Conservation (phyloP, 176 grass and related monocot species). For the Leersia perrieri region DNA sequence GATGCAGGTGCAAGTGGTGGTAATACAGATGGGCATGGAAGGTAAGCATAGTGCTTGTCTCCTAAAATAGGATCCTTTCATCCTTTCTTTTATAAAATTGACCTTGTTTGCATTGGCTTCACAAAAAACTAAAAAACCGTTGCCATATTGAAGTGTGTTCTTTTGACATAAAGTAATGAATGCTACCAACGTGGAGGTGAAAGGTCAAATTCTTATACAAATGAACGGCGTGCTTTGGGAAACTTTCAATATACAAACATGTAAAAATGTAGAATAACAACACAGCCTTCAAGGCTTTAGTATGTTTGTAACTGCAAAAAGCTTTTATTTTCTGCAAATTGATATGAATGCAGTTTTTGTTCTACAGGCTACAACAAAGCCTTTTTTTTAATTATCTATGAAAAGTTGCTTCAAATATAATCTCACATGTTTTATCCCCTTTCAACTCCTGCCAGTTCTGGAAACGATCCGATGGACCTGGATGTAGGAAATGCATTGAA, state of each 20-base stretch:
- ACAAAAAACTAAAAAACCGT: neutral
- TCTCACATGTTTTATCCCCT: neutral
- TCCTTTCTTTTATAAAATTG: neutral
- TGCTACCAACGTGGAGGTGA: too few species aligned
- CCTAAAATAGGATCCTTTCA: neutral
- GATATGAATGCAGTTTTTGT: too few species aligned
- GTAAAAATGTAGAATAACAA: too few species aligned
- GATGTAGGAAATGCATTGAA: constrained; percentile 55
- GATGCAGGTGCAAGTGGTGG: constrained; percentile 54
- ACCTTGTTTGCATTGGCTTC: neutral
- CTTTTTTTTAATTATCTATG: neutral
- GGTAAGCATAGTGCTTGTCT: constrained; percentile 33
- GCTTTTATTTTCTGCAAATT: too few species aligned
- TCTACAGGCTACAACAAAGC: neutral
- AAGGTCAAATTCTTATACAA: too few species aligned
- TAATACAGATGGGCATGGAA: constrained; percentile 45
- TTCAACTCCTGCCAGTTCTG: constrained; percentile 38
- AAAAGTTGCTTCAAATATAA: neutral
- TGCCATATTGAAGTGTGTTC: too few species aligned
- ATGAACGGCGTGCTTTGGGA: too few species aligned
- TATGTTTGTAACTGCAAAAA: too few species aligned
- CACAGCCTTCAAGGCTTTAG: too few species aligned
- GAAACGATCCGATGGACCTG: constrained; percentile 71
- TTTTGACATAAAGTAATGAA: too few species aligned
- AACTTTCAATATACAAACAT: too few species aligned